phyloP scores from a whole-genome alignment of 1,139 yeast species.

The Yarrowia galli region DNA sequence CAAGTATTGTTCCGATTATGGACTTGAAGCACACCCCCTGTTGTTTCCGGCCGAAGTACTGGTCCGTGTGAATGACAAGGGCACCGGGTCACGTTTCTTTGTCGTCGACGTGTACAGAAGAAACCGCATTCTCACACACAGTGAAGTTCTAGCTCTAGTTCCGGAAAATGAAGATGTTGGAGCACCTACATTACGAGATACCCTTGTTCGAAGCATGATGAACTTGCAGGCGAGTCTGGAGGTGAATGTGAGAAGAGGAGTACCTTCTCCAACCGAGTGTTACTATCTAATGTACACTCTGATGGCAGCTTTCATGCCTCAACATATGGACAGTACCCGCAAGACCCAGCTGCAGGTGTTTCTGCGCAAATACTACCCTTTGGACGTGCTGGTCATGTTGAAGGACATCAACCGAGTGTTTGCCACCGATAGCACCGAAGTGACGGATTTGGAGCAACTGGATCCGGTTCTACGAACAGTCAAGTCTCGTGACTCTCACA shows the following conservation, averaged over 20 bases:
- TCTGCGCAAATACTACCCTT: constrained; percentile 18
- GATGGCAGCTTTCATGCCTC: constrained; percentile 30
- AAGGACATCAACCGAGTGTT: constrained; percentile 32
- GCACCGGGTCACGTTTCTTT: constrained; percentile 12
- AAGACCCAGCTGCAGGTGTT: constrained; percentile 21
- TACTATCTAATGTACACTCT: constrained; percentile 30
- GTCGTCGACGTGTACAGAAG: constrained; percentile 24
- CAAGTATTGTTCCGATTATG: constrained; percentile 12
- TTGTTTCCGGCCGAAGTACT: constrained; percentile 15
- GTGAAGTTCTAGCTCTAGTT: constrained; percentile 10
- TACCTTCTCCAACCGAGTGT: constrained; percentile 25
- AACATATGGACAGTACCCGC: constrained; percentile 10
- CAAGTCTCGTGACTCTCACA: neutral
- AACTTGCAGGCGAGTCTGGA: constrained; percentile 30
- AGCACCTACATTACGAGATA: constrained; percentile 11
- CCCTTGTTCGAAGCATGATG: constrained; percentile 21
- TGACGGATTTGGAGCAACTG: constrained; percentile 11
- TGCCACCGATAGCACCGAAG: neutral
- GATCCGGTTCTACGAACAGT: constrained; percentile 5
- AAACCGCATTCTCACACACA: constrained; percentile 29
- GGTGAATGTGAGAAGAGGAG: constrained; percentile 20
- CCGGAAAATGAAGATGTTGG: constrained; percentile 28
- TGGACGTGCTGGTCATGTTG: constrained; percentile 31
- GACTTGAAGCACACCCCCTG: constrained; percentile 25
- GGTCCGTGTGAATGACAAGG: constrained; percentile 23